These are phyloP conservation scores for Pseudogymnoascus sp. DNA, from an alignment of 2,329 filamentous ascomycete species.

Conservation along the genomic window DNA sequence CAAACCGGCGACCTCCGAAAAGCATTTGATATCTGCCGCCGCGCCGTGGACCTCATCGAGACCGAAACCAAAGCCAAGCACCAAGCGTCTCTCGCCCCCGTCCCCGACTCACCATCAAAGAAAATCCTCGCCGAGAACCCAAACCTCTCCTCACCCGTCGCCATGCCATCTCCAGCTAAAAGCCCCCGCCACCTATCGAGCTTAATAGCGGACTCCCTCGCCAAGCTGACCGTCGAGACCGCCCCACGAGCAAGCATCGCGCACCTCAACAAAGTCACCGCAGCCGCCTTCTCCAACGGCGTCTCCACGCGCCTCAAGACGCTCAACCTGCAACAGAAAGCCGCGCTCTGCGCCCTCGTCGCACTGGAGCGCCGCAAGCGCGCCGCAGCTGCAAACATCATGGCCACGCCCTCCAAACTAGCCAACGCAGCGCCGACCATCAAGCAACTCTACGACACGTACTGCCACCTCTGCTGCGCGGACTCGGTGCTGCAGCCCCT, in stretches of 20 bases:
- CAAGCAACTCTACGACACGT: slow-evolving; percentile 77
- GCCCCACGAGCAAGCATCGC: slow-evolving; percentile 84
- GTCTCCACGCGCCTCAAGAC: slow-evolving; percentile 75
- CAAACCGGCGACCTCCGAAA: slow-evolving; percentile 93
- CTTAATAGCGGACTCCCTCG: slow-evolving; percentile 31
- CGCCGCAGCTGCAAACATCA: slow-evolving; percentile 38
- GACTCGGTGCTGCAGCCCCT: slow-evolving; percentile 88
- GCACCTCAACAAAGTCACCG: slow-evolving; percentile 86
- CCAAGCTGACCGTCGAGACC: slow-evolving; percentile 61
- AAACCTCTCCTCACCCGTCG: slow-evolving; percentile 57
- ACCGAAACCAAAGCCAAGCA: slow-evolving; percentile 71
- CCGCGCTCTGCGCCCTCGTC: slow-evolving; percentile 79
- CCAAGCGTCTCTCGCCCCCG: slow-evolving; percentile 49
- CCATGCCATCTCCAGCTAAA: slow-evolving; percentile 27
- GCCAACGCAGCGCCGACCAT: slow-evolving; percentile 65
- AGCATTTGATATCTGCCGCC: slow-evolving; percentile 87
- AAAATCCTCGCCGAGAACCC: slow-evolving; percentile 73
- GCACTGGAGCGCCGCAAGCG: slow-evolving; percentile 74
- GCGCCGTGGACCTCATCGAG: slow-evolving; percentile 84
- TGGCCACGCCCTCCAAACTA: slow-evolving; percentile 54
- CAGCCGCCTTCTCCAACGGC: slow-evolving; percentile 83
- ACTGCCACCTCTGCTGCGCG: slow-evolving; percentile 71
- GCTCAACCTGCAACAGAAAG: slow-evolving; percentile 94
- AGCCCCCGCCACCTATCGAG: slow-evolving; percentile 29
- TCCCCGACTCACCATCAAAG: slow-evolving; percentile 61